A percentile compares a stretch with the other conserved stretches of the same genome.
These are phyloP conservation scores for Blakeslea trispora DNA, from an alignment of 371 early-diverging fungal genomes.

Conservation along the genomic window DNA sequence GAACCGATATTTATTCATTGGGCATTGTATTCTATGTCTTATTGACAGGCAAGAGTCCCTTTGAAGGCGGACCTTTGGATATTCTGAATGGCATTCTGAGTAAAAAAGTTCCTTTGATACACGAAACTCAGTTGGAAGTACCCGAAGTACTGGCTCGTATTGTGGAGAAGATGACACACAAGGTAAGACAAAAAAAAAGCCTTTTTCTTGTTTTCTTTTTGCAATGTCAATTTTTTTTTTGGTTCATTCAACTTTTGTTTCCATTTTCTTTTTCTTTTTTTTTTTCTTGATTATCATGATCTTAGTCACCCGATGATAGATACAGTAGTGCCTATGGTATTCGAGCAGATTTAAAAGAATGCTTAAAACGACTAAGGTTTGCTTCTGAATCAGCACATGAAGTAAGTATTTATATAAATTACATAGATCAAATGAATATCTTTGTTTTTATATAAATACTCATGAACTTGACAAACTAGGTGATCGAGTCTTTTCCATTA, in stretches of 20 bases:
- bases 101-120: conserved; percentile 44
- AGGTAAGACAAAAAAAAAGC: conserved; percentile 31
- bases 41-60: conserved; percentile 53
- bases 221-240: not conserved
- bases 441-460: not conserved
- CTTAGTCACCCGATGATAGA: conserved; percentile 57
- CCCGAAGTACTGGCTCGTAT: conserved; percentile 50
- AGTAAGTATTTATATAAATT: too few relatives aligned
- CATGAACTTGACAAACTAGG: conserved; percentile 10
- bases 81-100: conserved; percentile 56
- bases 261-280: not conserved
- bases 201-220: not conserved
- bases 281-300: not conserved
- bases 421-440: not conserved
- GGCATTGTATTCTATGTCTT: conserved; percentile 56
- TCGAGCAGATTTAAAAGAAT: conserved; percentile 54
- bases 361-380: conserved; percentile 36
- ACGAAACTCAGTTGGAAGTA: conserved; percentile 52
- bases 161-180: conserved; percentile 59
- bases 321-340: conserved; percentile 60
- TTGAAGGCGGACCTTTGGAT: conserved; percentile 55
- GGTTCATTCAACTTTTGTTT: not conserved
- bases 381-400: conserved; percentile 32
- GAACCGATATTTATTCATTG: conserved; percentile 58
- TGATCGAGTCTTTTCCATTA: conserved; percentile 38